phyloP scores from a whole-genome alignment of 1,284 basidiomycete genomes.

The Meripilus lineatus region DNA sequence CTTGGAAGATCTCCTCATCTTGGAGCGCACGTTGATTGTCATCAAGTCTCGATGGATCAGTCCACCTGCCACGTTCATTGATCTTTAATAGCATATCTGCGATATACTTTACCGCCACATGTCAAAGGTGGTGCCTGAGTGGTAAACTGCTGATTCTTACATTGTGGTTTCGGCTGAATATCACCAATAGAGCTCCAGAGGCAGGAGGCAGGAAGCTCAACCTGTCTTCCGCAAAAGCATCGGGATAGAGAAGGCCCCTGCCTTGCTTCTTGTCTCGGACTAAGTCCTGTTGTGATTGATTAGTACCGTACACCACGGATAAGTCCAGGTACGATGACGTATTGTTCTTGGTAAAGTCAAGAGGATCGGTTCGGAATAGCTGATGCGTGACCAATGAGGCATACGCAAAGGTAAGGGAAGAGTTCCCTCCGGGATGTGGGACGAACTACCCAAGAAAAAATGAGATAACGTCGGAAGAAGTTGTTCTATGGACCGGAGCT shows the following conservation, averaged over 20 bases:
- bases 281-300: slow-evolving; percentile 14
- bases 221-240: slow-evolving; percentile 15
- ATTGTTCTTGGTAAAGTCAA: slow-evolving; percentile 53
- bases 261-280: slow-evolving; percentile 14
- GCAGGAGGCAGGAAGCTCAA: slow-evolving; percentile 56
- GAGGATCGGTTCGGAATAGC: slow-evolving; percentile 58
- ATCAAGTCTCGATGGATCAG: slow-evolving; percentile 25
- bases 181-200: slow-evolving; percentile 57
- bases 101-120: slow-evolving; percentile 44
- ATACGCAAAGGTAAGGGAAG: slow-evolving; percentile 70
- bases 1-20: slow-evolving; percentile 72
- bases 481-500: slow-evolving; percentile 5
- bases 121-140: background rate
- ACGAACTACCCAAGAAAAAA: slow-evolving; percentile 6
- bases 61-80: slow-evolving; percentile 53
- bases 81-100: slow-evolving; percentile 63
- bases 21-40: slow-evolving; percentile 35
- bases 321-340: slow-evolving; percentile 74
- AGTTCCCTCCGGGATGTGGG: slow-evolving; percentile 47
- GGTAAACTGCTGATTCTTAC: slow-evolving; percentile 26
- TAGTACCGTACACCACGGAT: slow-evolving; percentile 63
- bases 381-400: slow-evolving; percentile 71
- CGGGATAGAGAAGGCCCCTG: slow-evolving; percentile 13
- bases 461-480: slow-evolving; percentile 5
- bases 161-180: slow-evolving; percentile 69